These are phyloP conservation scores for Sesbania bispinosa DNA, from an alignment of 306 rosid species.

Conservation along the genomic window DNA sequence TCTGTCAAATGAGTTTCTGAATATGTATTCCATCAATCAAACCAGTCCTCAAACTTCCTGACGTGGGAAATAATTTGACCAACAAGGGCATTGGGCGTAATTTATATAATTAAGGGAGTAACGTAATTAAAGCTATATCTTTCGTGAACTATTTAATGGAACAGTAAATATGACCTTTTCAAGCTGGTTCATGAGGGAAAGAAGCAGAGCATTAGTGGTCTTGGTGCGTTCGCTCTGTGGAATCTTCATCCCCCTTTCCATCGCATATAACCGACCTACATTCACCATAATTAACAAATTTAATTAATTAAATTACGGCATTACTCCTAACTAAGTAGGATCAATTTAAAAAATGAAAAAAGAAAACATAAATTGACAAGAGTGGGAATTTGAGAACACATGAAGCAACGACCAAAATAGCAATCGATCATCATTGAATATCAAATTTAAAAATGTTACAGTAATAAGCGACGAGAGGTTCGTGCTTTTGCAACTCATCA, in stretches of 20 bases:
- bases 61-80: not conserved
- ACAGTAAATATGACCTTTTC: constrained; percentile 55
- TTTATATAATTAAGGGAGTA: too few species aligned
- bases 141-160: too few species aligned
- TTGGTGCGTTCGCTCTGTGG: constrained; percentile 77
- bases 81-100: too few species aligned
- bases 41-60: not conserved
- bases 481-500: constrained; percentile 89
- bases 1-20: too few species aligned
- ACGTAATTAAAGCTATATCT: too few species aligned
- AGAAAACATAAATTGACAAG: not conserved
- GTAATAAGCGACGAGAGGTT: constrained; percentile 79
- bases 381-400: not conserved
- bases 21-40: not conserved
- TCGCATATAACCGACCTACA: constrained; percentile 81
- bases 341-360: not conserved
- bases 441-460: constrained; percentile 33
- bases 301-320: not conserved
- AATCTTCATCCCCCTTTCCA: constrained; percentile 81
- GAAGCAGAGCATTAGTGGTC: constrained; percentile 69
- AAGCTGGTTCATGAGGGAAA: constrained; percentile 84
- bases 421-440: not conserved
- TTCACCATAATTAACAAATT: not conserved
- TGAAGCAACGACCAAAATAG: not conserved
- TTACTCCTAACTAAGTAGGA: not conserved